Percentiles rank a stretch among this genome's conserved stretches.
These are phyloP conservation scores for Leccinum ponderosum DNA, from an alignment of 1,284 basidiomycete genomes.

Conservation along the genomic window DNA sequence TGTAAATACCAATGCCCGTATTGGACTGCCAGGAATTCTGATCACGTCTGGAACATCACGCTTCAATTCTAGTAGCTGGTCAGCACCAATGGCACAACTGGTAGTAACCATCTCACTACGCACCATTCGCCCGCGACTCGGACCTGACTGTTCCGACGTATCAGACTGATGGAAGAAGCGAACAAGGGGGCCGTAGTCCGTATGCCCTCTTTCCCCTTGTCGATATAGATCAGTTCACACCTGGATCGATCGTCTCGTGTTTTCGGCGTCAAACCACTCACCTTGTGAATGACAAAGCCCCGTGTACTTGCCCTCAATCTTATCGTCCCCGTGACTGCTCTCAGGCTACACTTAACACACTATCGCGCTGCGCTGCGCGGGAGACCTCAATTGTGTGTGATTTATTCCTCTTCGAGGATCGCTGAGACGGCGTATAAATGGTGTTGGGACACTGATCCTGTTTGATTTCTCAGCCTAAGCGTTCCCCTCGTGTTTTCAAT, in stretches of 20 bases:
- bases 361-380: background rate
- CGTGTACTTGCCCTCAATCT: constrained; percentile 1
- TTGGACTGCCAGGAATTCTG: background rate
- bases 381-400: background rate
- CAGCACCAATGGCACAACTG: background rate
- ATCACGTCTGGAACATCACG: background rate
- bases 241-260: background rate
- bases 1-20: constrained; percentile 12
- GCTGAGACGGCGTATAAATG: constrained; percentile 9
- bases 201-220: background rate
- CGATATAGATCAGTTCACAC: constrained; percentile 10
- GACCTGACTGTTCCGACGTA: too few species aligned
- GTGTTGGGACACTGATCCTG: too few species aligned
- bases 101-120: background rate
- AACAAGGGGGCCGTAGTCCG: background rate
- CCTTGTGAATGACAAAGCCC: background rate
- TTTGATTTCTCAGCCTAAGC: background rate
- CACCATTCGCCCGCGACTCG: constrained; percentile 1
- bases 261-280: background rate
- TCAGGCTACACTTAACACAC: background rate
- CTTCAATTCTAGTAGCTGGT: background rate
- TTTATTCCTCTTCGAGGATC: constrained; percentile 3
- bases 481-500: background rate
- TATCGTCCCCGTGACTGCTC: constrained; percentile 7
- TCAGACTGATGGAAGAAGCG: background rate